These are phyloP conservation scores for Triangularia verruculosa DNA, from an alignment of 2,329 filamentous ascomycete species.

Conservation along the genomic window DNA sequence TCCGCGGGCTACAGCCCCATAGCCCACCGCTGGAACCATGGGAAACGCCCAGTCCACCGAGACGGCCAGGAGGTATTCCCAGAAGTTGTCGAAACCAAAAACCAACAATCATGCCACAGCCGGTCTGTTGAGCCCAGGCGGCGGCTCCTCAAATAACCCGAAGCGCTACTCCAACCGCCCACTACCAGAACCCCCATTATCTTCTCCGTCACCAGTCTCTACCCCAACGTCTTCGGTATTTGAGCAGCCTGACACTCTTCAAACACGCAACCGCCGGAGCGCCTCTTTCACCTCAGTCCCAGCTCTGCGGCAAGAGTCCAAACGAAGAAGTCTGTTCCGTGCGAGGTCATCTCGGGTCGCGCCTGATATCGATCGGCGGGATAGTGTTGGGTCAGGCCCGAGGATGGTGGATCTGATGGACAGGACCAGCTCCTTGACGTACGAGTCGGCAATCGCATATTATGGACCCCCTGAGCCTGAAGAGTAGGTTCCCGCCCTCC, in stretches of 20 bases:
- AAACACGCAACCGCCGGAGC: conserved; percentile 19
- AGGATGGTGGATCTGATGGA: conserved; percentile 26
- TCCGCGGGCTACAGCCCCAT: background rate
- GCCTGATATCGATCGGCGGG: conserved; percentile 27
- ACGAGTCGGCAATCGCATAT: conserved; percentile 30
- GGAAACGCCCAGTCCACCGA: conserved; percentile 50
- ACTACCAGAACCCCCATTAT: conserved; percentile 23
- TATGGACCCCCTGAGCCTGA: conserved; percentile 30
- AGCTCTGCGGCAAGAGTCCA: conserved; percentile 26
- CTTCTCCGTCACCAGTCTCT: conserved; percentile 19
- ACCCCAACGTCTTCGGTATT: conserved; percentile 19
- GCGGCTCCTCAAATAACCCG: conserved; percentile 33
- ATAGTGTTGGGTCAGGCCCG: conserved; percentile 31
- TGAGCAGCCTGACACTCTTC: conserved; percentile 14
- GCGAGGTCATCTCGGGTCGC: conserved; percentile 35
- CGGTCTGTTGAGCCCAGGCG: conserved; percentile 41
- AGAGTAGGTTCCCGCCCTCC: conserved; percentile 26
- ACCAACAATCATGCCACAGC: conserved; percentile 41
- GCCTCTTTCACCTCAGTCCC: conserved; percentile 21
- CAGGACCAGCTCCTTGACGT: conserved; percentile 36
- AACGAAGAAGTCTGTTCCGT: conserved; percentile 35
- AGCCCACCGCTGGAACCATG: conserved; percentile 38
- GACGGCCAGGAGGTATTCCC: conserved; percentile 38
- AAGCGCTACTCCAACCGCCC: conserved; percentile 30
- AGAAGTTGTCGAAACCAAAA: conserved; percentile 53